Conservation (phyloP, 106 monocot genomes). For the Dendrobium chrysotoxum region DNA sequence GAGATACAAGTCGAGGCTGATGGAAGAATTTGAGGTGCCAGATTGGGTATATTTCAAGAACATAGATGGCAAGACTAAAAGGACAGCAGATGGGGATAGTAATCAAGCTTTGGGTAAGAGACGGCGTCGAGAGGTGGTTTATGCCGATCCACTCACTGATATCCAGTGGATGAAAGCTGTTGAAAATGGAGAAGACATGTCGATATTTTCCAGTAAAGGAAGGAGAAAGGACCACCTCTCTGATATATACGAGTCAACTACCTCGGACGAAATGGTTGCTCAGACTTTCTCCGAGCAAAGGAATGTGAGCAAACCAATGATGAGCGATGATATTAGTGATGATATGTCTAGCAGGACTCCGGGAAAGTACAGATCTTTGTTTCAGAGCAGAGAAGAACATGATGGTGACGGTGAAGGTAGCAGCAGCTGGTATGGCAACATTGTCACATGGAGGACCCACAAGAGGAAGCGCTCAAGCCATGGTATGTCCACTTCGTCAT, state of each 20-base stretch:
- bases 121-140: constrained; percentile 76
- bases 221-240: constrained; percentile 31
- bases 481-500: constrained; percentile 20
- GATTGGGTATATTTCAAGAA: constrained; percentile 71
- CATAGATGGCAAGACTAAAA: constrained; percentile 24
- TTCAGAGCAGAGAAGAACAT: constrained; percentile 34
- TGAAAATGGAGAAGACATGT: constrained; percentile 68
- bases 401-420: constrained; percentile 41
- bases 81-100: constrained; percentile 4
- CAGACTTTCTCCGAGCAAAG: constrained; percentile 27
- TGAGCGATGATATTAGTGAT: constrained; percentile 41
- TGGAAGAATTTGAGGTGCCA: constrained; percentile 92
- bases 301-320: constrained; percentile 10
- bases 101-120: constrained; percentile 46
- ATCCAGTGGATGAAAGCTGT: constrained; percentile 84
- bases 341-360: constrained; percentile 21
- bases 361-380: constrained; percentile 14
- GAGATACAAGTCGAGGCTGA: constrained; percentile 70
- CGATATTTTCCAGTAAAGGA: constrained; percentile 27
- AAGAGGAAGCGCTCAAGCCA: constrained; percentile 74
- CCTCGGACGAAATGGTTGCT: constrained; percentile 3
- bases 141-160: constrained; percentile 83
- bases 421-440: constrained; percentile 41
- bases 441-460: constrained; percentile 65
- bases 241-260: constrained; percentile 9